Evolutionary conservation across 1,284 basidiomycete genomes (phyloP), one percentile per base, ranked within the genome.

Genomic region (Leccinum griseonigrum): DNA sequence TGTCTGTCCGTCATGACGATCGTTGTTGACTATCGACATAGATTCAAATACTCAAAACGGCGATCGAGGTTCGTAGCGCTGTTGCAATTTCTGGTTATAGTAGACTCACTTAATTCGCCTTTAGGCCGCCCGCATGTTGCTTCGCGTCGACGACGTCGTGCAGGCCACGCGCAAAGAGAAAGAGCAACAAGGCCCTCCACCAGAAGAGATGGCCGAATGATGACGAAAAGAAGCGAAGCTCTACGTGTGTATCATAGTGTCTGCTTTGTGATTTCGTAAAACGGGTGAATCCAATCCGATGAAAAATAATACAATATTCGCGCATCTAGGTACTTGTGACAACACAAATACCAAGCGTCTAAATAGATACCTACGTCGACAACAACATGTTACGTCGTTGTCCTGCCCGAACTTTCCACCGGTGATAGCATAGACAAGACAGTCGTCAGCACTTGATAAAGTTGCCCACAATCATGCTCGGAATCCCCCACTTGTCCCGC

Each of bases 31-130:
- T 0, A 11, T 50, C 18, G 28, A 43, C 58, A 22, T 64, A 88
- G 90, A 91, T 97, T 57, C 97, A 98, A 83, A 98, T 91, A 18
- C 80, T 98, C 72, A 98, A 99, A 85, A 99, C 97, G 10, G 96
- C 97, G 16, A 91, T 98, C 68, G 95, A 98, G 84, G 90, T 87
- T 64, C 5, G 73, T 71, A 56, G 14, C 4, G 43, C n/a, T 43
- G 10, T 46, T 46, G 8, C 14, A 38, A 16, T 16, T 16, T 14
- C 14, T 16, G 14, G 16, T 14, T 16, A 38, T 16, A 16, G 36
- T 38, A 38, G 14, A 38, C 36, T 38, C 14, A 38, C 36, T 38
- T 14, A 14, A 43, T n/a, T 43, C 40, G 18, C 10, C 13, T 10
- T 43, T 11, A 43, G 40, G 40, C 40, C 13, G 40, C 40, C 10